These are phyloP conservation scores for Lomentospora prolificans DNA, from an alignment of 2,329 filamentous ascomycete genomes.

Conservation along the genomic window DNA sequence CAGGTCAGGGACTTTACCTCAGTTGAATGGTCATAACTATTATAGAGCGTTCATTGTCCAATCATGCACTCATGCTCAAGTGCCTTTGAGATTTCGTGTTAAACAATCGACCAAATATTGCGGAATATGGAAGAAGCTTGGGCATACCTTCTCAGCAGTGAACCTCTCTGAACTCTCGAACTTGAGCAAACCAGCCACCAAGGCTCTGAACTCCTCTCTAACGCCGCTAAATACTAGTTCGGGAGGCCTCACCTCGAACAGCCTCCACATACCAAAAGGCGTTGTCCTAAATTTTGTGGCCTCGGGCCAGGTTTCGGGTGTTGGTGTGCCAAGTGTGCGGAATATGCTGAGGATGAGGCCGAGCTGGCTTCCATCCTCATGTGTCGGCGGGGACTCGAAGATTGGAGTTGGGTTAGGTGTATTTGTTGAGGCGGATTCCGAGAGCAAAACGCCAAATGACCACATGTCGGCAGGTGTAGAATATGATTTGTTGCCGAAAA, in stretches of 20 bases:
- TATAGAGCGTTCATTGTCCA: no score
- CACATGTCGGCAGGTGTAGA: slow-evolving; percentile 72
- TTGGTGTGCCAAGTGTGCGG: slow-evolving; percentile 80
- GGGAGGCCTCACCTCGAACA: slow-evolving; percentile 62
- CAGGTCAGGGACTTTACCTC: no score
- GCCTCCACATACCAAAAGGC: slow-evolving; percentile 83
- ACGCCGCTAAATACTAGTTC: slow-evolving; percentile 55
- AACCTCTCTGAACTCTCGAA: slow-evolving; percentile 60
- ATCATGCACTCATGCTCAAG: neutral
- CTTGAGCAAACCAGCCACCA: slow-evolving; percentile 58
- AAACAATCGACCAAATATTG: neutral
- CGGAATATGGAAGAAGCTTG: neutral
- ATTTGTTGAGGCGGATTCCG: slow-evolving; percentile 48
- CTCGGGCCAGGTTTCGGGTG: slow-evolving; percentile 73
- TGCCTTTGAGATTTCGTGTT: slow-evolving; percentile 2
- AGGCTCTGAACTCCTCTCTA: slow-evolving; percentile 46
- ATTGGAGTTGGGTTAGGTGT: slow-evolving; percentile 41
- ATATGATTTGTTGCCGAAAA: slow-evolving; percentile 77
- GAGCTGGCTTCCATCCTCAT: slow-evolving; percentile 82
- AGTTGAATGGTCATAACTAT: no score
- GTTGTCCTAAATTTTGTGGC: slow-evolving; percentile 56
- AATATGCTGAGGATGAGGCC: slow-evolving; percentile 89
- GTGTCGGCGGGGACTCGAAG: slow-evolving; percentile 65
- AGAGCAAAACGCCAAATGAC: slow-evolving; percentile 75
- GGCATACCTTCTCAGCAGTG: slow-evolving; percentile 44